Conservation (phyloP, 306 rosid genomes). For the Pyrus communis region DNA sequence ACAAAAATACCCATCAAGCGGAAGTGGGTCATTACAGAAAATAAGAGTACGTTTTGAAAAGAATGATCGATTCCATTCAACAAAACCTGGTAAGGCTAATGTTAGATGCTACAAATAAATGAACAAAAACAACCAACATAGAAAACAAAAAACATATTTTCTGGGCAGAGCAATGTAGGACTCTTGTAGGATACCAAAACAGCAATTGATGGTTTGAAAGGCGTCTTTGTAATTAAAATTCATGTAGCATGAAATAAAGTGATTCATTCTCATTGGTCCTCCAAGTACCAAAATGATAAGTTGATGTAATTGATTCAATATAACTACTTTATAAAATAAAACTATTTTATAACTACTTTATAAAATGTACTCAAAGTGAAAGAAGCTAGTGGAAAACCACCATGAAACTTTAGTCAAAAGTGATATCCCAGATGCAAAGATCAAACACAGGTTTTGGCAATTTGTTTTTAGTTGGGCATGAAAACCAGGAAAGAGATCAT, state of each 20-base stretch:
- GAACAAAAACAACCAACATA: neutral
- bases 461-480: neutral
- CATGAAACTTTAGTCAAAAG: neutral
- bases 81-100: neutral
- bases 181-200: neutral
- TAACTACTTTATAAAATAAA: neutral
- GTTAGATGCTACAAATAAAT: neutral
- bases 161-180: neutral
- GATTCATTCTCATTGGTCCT: neutral
- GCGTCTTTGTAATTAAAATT: neutral
- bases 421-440: neutral
- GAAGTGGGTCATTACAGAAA: neutral
- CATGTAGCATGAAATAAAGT: neutral
- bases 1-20: neutral
- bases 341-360: neutral
- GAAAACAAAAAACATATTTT: neutral
- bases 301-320: neutral
- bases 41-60: neutral
- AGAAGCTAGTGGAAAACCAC: neutral
- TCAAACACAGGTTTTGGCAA: neutral
- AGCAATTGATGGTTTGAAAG: neutral
- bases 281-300: neutral
- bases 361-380: neutral
- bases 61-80: neutral
- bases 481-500: neutral